Percentiles rank a stretch among this genome's conserved stretches.
These are phyloP conservation scores for Pseudogymnoascus sp. DNA, from an alignment of 2,329 filamentous ascomycete species.

Conservation along the genomic window DNA sequence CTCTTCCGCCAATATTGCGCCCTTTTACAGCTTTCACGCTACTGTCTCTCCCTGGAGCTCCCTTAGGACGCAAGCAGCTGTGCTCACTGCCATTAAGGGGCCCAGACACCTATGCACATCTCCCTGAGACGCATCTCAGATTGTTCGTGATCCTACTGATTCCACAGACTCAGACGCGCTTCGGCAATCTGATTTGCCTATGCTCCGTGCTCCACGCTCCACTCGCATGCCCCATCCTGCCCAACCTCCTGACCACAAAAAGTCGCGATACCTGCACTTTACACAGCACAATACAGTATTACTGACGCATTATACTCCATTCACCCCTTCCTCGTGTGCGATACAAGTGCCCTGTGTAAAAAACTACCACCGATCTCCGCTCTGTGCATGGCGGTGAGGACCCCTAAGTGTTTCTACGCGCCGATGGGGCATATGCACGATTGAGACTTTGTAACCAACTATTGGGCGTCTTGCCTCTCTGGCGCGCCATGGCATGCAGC, in stretches of 20 bases:
- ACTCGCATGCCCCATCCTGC: neutral
- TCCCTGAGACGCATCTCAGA: constrained; percentile 2
- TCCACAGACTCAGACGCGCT: neutral
- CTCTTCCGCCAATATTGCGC: neutral
- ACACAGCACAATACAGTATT: neutral
- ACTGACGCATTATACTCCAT: neutral
- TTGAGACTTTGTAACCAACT: neutral
- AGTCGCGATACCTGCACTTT: neutral
- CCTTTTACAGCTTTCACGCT: neutral
- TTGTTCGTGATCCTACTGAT: constrained; percentile 1
- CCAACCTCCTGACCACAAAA: neutral
- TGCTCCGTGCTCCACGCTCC: neutral
- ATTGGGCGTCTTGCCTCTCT: neutral
- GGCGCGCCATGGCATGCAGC: neutral
- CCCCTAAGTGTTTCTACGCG: constrained; percentile 6
- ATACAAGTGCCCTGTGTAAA: neutral
- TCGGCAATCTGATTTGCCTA: neutral
- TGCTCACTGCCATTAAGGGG: neutral
- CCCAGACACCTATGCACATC: neutral
- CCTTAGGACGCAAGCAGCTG: neutral
- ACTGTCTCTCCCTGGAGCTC: neutral
- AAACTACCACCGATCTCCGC: neutral
- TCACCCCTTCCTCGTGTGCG: neutral
- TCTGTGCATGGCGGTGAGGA: neutral
- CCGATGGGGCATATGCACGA: neutral